These are phyloP conservation scores for Ceratocystis cacaofunesta DNA, from an alignment of 2,329 filamentous ascomycete species.

Conservation along the genomic window DNA sequence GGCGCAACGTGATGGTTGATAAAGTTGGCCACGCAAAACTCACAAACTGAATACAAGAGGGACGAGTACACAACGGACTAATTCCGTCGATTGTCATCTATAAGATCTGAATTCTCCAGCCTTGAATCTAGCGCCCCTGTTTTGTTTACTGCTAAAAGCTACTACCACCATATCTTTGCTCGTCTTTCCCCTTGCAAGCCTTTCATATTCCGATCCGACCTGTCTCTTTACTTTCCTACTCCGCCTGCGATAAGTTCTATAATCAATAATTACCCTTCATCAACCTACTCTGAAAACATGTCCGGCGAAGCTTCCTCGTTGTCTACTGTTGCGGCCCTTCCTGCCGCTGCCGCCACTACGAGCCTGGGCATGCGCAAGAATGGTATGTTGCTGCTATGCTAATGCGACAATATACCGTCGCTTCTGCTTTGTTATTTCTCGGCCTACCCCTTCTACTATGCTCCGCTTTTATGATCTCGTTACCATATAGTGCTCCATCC, in stretches of 20 bases:
- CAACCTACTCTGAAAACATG: neutral
- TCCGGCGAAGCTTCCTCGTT: neutral
- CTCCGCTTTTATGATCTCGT: neutral
- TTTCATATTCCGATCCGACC: too few relatives aligned
- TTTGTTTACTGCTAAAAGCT: too few relatives aligned
- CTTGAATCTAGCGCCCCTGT: too few relatives aligned
- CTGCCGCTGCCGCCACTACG: slow-evolving; percentile 26
- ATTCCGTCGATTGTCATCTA: too few relatives aligned
- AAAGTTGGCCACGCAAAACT: neutral
- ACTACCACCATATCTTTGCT: too few relatives aligned
- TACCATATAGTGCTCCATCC: neutral
- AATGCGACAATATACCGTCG: too few relatives aligned
- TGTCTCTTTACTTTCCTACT: too few relatives aligned
- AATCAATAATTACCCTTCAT: too few relatives aligned
- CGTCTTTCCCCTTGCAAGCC: too few relatives aligned
- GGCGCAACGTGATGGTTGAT: neutral
- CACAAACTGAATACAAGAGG: neutral
- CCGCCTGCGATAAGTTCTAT: too few relatives aligned
- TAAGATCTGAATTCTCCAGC: too few relatives aligned
- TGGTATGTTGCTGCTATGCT: slow-evolving; percentile 37
- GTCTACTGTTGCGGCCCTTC: neutral
- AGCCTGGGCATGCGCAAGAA: slow-evolving; percentile 64
- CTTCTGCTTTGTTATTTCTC: neutral
- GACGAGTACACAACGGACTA: too few relatives aligned
- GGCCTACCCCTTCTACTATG: neutral